Conservation (phyloP, 768 basidiomycete genomes). For the Lenzites betulinus region DNA sequence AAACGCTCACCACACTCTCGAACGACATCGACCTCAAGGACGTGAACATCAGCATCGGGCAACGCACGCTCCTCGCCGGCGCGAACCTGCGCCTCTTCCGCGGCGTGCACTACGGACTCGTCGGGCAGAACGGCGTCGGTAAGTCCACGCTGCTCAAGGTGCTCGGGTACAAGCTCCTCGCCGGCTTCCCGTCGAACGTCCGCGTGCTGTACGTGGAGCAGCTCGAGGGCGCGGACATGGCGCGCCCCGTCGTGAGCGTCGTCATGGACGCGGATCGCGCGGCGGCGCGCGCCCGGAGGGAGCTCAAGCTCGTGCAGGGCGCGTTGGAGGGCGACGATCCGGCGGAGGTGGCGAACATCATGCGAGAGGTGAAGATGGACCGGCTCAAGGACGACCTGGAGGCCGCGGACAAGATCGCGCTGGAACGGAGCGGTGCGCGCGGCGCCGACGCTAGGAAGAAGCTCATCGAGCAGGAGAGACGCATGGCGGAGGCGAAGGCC, state of each 20-base stretch:
- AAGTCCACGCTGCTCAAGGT: constrained; percentile 81
- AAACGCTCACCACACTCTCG: constrained; percentile 18
- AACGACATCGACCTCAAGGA: constrained; percentile 24
- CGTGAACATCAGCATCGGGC: constrained; percentile 13
- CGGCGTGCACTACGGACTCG: constrained; percentile 41
- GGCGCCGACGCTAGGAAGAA: constrained; percentile 20
- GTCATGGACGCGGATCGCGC: constrained; percentile 18
- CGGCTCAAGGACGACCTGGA: constrained; percentile 16
- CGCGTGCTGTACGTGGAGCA: constrained; percentile 96
- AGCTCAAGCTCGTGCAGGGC: constrained; percentile 13
- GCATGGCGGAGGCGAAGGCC: constrained; percentile 16
- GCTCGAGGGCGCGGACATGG: constrained; percentile 48
- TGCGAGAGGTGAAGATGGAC: constrained; percentile 85
- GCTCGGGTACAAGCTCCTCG: constrained; percentile 64
- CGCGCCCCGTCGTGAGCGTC: constrained; percentile 9
- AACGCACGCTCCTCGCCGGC: constrained; percentile 12
- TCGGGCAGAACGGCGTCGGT: constrained; percentile 94
- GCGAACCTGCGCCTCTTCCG: constrained; percentile 21
- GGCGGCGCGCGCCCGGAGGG: constrained; percentile 13
- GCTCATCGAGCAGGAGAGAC: constrained; percentile 22
- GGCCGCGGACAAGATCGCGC: constrained; percentile 25
- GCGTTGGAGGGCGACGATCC: constrained; percentile 63
- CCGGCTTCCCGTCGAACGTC: constrained; percentile 84
- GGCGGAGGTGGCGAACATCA: constrained; percentile 88
- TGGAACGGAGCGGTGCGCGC: constrained; percentile 22